phyloP scores from a whole-genome alignment of 73 alveolate species.

The Tetrahymena thermophila region DNA sequence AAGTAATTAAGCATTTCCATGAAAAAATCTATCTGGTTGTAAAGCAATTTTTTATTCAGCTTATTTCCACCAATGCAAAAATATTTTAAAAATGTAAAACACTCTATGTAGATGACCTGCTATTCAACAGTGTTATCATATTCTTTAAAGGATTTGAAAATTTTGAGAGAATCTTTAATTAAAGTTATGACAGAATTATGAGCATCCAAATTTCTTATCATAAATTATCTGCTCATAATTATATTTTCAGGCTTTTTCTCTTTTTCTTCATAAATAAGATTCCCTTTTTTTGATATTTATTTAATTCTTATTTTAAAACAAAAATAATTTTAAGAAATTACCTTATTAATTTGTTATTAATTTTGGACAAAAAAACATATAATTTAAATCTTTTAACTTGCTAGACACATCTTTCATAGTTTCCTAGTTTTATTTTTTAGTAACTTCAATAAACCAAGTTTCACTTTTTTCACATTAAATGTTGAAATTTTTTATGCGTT shows the following conservation, averaged over 20 bases:
- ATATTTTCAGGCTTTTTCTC: not conserved
- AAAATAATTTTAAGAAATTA: not conserved
- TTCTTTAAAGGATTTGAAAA: not conserved
- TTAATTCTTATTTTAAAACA: not conserved
- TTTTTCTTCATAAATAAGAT: not conserved
- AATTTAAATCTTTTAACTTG: not conserved
- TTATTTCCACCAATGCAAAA: not conserved
- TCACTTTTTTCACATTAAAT: not conserved
- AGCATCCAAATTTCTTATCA: not conserved
- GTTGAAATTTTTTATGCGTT: not conserved
- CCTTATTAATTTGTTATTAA: not conserved
- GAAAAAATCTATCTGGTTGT: not conserved
- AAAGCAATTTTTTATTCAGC: not conserved
- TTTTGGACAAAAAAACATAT: not conserved
- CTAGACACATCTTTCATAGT: not conserved
- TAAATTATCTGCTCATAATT: not conserved
- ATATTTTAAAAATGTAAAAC: not conserved
- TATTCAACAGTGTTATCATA: not conserved
- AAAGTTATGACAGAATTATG: not conserved
- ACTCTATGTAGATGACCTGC: not conserved
- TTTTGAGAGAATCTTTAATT: not conserved
- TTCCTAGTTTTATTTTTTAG: not conserved
- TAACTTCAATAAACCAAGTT: not conserved
- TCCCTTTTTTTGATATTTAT: not conserved
- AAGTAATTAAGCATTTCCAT: not conserved